Evolutionary conservation across 164 flowering plant species (phyloP), one percentile per base, ranked within the genome.

Genomic region (Stephania japonica): DNA sequence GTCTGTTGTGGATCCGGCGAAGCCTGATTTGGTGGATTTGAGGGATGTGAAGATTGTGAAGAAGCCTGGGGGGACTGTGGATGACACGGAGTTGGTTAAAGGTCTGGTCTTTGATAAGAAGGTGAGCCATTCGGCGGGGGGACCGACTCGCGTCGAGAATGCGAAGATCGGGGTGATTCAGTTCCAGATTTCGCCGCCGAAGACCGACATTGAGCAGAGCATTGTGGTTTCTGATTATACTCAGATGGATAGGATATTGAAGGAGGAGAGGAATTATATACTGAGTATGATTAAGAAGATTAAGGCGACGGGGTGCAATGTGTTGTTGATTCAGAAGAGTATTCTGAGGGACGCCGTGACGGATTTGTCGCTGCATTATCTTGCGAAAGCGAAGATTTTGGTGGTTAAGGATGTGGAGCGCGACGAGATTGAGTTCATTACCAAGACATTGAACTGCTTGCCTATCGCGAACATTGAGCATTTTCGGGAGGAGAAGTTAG

Each of bases 401-500:
- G 98, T 94, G 73, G 79, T 94, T 63, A 91, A 89, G 89, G 97
- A 94, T 79, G 92, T 94, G 38, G 98, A 94, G 83, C 78, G 98
- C 16, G 98, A 94, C 74, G 97, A 92, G 47, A 92, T 94, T 75
- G 98, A 94, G 84, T 94, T 94, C 73, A 86, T 94, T 67, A 92
- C 98, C 13, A 94, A 94, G 85, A 94, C 98, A 14, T 75, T 92
- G 84, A 94, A 94, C 49, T 94, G 98, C 68, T 73, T 94, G 82
- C 98, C 98, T 3, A 90, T 94, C 78, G 90, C 98, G 0, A 94
- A 94, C 66, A 89, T 94, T 18, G 97, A 94, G 83, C 97, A 94
- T 86, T 94, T 94, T 78, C 84, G 92, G 0, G 90, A 85, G 6
- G 97, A 91, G 87, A 94, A 94, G 85, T 70, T 94, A 74, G 98